phyloP scores from a whole-genome alignment of 2,329 filamentous ascomycete genomes.

The Fusarium tupiense region DNA sequence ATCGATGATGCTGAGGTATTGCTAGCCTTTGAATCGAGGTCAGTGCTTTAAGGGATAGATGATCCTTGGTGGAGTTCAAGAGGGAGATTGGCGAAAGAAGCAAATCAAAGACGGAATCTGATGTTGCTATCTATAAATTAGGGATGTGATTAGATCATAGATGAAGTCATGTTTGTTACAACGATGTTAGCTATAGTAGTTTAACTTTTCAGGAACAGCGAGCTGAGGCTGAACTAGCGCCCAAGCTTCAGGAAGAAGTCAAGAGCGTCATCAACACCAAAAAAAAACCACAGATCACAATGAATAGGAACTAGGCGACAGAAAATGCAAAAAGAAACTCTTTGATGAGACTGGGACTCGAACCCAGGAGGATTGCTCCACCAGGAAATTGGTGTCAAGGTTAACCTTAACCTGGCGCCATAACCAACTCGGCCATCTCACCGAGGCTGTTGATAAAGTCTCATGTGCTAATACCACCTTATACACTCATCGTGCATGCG shows the following conservation, averaged over 20 bases:
- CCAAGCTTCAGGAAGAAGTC: neutral
- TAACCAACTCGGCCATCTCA: slow-evolving; percentile 46
- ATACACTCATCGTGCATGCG: accelerated
- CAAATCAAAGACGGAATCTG: neutral
- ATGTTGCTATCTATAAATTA: neutral
- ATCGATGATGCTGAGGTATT: slow-evolving; percentile 23
- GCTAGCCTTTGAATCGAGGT: slow-evolving; percentile 10
- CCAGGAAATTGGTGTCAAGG: slow-evolving; percentile 43
- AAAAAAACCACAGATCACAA: neutral
- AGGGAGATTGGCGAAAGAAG: neutral
- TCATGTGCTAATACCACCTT: accelerated
- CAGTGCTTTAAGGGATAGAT: neutral
- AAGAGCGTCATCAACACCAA: neutral
- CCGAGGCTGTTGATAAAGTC: slow-evolving; percentile 4
- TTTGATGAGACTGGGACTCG: slow-evolving; percentile 45
- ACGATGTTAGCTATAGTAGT: no score
- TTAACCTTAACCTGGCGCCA: slow-evolving; percentile 44
- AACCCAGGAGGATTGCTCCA: slow-evolving; percentile 46
- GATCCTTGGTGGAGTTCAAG: neutral
- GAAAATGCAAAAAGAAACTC: neutral
- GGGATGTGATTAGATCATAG: slow-evolving; percentile 1
- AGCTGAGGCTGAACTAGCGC: neutral
- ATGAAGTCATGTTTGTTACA: slow-evolving; percentile 7
- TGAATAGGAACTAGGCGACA: accelerated
- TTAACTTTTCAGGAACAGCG: neutral